A percentile compares a stretch with the other conserved stretches of the same genome.
Evolutionary conservation across 768 basidiomycete species (phyloP).

Genomic region (Sistotremastrum suecicum): DNA sequence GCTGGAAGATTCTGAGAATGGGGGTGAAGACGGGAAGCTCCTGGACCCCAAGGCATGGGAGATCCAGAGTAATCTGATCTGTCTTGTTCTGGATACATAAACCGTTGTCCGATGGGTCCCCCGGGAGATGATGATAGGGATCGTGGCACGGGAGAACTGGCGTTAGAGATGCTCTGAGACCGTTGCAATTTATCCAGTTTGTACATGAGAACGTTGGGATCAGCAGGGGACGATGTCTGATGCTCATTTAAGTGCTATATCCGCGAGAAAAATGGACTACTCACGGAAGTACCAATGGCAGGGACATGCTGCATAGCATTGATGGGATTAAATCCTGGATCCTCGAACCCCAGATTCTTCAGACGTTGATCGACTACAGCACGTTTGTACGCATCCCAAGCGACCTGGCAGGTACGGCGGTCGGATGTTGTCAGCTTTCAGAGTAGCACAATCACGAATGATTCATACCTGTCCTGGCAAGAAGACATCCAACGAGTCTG

Average conservation of each 20-base stretch:
- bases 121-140: conserved; percentile 58
- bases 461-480: conserved; percentile 60
- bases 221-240: conserved; percentile 84
- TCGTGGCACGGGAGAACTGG: conserved; percentile 23
- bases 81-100: neutral
- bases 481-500: conserved; percentile 63
- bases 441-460: conserved; percentile 4
- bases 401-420: conserved; percentile 27
- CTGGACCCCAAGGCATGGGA: too few relatives aligned
- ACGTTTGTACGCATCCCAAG: conserved; percentile 64
- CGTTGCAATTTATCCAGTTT: conserved; percentile 77
- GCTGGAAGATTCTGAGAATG: conserved; percentile 22
- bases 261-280: conserved; percentile 44
- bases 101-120: conserved; percentile 23
- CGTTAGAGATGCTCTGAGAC: conserved; percentile 31
- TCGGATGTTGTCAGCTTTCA: conserved; percentile 3
- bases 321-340: conserved; percentile 29
- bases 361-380: conserved; percentile 69
- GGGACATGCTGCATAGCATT: conserved; percentile 45
- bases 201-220: conserved; percentile 67
- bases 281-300: conserved; percentile 69
- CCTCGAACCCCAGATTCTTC: conserved; percentile 67
- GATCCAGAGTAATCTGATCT: too few relatives aligned
- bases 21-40: conserved; percentile 15
- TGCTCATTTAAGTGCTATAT: neutral